Conservation (phyloP, 2,329 filamentous ascomycete genomes). For the Atkinsonella hypoxylon region DNA sequence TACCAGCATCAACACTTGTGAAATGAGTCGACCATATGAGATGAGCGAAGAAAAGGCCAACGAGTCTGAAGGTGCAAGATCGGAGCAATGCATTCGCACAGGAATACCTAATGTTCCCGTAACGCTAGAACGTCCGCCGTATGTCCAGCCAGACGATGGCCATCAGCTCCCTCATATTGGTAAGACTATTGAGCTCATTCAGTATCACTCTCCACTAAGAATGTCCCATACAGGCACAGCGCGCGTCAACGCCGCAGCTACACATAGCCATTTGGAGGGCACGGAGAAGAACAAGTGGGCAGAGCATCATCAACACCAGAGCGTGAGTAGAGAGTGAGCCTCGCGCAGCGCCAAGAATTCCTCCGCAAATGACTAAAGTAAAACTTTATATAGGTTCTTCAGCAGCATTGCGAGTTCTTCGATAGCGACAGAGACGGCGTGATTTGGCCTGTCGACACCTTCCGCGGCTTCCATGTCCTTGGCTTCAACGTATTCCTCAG, state of each 20-base stretch:
- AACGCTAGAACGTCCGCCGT: slow-evolving; percentile 17
- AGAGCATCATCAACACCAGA: slow-evolving; percentile 18
- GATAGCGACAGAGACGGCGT: slow-evolving; percentile 27
- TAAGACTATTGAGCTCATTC: slow-evolving; percentile 1
- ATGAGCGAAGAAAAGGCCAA: background rate
- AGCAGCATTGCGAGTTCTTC: slow-evolving; percentile 29
- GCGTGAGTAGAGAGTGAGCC: slow-evolving; percentile 9
- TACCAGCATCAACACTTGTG: background rate
- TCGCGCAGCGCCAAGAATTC: background rate
- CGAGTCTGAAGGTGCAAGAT: background rate
- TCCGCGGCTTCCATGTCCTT: slow-evolving; percentile 25
- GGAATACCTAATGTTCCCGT: slow-evolving; percentile 9
- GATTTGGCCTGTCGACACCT: slow-evolving; percentile 28
- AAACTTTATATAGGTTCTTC: slow-evolving; percentile 15
- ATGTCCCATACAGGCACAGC: slow-evolving; percentile 15
- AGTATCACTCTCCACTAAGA: background rate
- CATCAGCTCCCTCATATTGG: slow-evolving; percentile 16
- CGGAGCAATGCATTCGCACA: background rate
- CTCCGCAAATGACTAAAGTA: background rate
- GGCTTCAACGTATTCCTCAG: slow-evolving; percentile 29
- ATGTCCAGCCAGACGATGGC: slow-evolving; percentile 17
- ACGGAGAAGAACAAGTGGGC: slow-evolving; percentile 22
- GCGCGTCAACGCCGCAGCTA: slow-evolving; percentile 23
- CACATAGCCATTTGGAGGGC: slow-evolving; percentile 21
- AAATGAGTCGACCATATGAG: background rate